These are phyloP conservation scores for Quercus mongolica DNA, from an alignment of 306 rosid species.

Conservation along the genomic window DNA sequence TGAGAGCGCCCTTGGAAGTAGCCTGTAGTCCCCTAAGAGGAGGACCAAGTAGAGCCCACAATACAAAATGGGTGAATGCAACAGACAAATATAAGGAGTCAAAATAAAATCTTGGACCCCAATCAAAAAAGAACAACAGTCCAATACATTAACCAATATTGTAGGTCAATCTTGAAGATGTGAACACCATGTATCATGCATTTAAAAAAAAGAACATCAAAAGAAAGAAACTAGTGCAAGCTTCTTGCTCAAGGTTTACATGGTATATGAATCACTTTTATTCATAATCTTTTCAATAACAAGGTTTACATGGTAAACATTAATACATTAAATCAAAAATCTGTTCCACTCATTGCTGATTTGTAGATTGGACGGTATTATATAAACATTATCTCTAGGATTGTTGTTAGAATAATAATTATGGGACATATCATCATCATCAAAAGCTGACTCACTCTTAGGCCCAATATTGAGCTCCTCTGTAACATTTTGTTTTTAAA, in stretches of 20 bases:
- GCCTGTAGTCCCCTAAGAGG: slow-evolving; percentile 15
- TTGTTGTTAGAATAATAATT: background rate
- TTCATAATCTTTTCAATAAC: too few species aligned
- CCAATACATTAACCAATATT: too few species aligned
- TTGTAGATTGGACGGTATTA: too few species aligned
- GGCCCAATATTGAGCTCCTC: background rate
- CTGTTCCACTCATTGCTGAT: background rate
- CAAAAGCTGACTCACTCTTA: background rate
- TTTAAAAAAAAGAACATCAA: background rate
- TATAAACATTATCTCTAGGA: background rate
- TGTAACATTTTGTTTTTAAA: background rate
- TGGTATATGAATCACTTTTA: background rate
- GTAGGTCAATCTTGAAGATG: too few species aligned
- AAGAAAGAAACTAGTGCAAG: background rate
- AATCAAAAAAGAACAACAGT: background rate
- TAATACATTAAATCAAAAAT: background rate
- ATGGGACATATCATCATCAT: background rate
- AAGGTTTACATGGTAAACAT: too few species aligned
- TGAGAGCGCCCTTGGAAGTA: slow-evolving; percentile 3
- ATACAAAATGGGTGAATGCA: background rate
- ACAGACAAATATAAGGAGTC: background rate
- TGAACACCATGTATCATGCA: too few species aligned
- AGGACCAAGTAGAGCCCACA: slow-evolving; percentile 34
- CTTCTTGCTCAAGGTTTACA: background rate
- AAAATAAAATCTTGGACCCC: background rate